These are phyloP conservation scores for Boletus semigastroideus DNA, from an alignment of 1,284 basidiomycete genomes.

Conservation along the genomic window DNA sequence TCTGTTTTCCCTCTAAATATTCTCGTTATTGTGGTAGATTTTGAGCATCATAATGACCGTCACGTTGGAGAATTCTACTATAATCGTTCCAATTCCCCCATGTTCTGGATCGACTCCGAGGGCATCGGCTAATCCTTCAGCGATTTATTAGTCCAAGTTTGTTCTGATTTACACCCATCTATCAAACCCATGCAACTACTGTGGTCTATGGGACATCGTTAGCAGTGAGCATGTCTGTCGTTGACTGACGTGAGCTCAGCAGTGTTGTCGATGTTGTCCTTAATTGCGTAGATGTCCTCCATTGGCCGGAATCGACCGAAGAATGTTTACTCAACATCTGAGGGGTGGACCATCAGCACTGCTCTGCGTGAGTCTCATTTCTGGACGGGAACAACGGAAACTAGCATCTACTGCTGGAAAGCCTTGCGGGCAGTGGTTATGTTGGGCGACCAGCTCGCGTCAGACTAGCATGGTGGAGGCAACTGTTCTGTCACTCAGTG, in stretches of 20 bases:
- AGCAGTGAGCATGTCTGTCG: no score
- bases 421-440: constrained; percentile 38
- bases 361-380: constrained; percentile 37
- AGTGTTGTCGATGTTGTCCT: no score
- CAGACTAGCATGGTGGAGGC: constrained; percentile 30
- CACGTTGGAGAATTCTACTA: constrained; percentile 36
- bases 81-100: constrained; percentile 33
- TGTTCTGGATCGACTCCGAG: constrained; percentile 30
- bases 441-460: constrained; percentile 5
- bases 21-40: constrained; percentile 40
- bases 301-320: constrained; percentile 36
- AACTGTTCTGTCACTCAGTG: constrained; percentile 37
- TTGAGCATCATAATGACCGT: constrained; percentile 37
- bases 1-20: constrained; percentile 34
- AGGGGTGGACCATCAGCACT: constrained; percentile 36
- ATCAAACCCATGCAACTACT: constrained; percentile 26
- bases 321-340: constrained; percentile 42
- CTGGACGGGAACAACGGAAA: constrained; percentile 34
- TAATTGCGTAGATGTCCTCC: constrained; percentile 44
- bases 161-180: not conserved
- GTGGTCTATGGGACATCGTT: constrained; percentile 20
- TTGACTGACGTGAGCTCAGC: constrained; percentile 40
- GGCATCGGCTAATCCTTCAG: constrained; percentile 30
- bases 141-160: constrained; percentile 26
- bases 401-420: constrained; percentile 44